These are phyloP conservation scores for Neurospora pannonica DNA, from an alignment of 495 filamentous ascomycete genomes.

Conservation along the genomic window DNA sequence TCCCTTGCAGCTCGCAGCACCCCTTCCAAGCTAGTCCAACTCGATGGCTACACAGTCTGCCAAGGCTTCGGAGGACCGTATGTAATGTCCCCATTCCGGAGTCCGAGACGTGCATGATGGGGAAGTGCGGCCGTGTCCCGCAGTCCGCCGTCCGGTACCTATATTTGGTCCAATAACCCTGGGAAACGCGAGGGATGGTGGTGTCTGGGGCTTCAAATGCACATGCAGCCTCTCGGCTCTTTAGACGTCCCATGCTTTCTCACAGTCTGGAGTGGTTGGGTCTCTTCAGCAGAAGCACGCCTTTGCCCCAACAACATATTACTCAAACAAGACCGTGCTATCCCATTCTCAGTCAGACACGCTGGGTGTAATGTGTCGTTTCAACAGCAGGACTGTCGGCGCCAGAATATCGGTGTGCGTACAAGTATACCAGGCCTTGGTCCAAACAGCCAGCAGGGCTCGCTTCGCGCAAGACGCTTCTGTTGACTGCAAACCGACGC, in stretches of 20 bases:
- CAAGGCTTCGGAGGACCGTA: not conserved
- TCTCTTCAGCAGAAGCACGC: not conserved
- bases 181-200: not conserved
- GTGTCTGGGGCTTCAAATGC: not conserved
- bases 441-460: not conserved
- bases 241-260: not conserved
- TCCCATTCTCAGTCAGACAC: not conserved
- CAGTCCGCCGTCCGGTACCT: not conserved
- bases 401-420: not conserved
- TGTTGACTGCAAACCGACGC: not conserved
- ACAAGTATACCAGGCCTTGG: not conserved
- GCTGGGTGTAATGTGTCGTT: not conserved
- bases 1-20: not conserved
- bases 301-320: not conserved
- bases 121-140: conserved; percentile 18
- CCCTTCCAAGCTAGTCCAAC: not conserved
- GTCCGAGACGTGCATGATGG: conserved; percentile 18
- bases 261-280: not conserved
- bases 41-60: not conserved
- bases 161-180: not conserved
- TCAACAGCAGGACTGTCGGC: not conserved
- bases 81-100: conserved; percentile 5
- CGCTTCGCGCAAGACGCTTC: not conserved
- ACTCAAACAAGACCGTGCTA: not conserved
- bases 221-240: not conserved